Evolutionary conservation across 805 yeast genomes (phyloP), one percentile per base, ranked within the genome.

Genomic region (Yamadazyma scolyti): DNA sequence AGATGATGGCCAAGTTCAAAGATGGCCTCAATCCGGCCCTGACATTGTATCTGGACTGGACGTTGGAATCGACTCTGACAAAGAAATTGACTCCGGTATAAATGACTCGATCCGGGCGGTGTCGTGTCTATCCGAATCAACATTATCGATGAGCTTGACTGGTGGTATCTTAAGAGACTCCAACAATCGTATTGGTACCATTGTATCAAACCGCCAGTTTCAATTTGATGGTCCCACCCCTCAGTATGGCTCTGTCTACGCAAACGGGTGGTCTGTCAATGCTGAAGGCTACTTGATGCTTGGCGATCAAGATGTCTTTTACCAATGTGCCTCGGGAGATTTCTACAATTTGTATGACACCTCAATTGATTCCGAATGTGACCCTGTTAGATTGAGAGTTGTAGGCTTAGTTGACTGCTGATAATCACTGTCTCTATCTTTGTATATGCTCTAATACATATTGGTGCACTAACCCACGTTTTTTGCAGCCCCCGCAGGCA

Each of bases 151-250:
- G 53, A 42, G 49, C 4, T 47, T 64, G 17, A 33, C 45, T 9
- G 56, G 56, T 21, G 56, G 59, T 2, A 46, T 57, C 13, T 44
- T 64, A 31, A 44, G 51, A 17, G 67, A 62, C 37, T 35, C 54
- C 11, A 48, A 43, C 15, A 46, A 51, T 30, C 40, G 68, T 33
- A 55, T 61, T 31, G 69, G 67, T 4, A 50, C 61, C 13, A 61
- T 64, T 31, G 69, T 63, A 18, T 48, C 54, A 3, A 54, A 56
- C 25, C 54, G 53, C 25, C 68, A 63, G 38, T 61, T 63, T 37
- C 69, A 60, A 36, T 63, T 63, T 34, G 70, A 64, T 37, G 68
- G 66, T 1, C 66, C 68, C 6, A 47, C 56, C 7, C 68, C 68
- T 11, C 68, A 61, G 36, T 45, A 51, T 36, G 68, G 66, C 11